Conservation (phyloP, 768 basidiomycete species). For the Floccularia luteovirens region DNA sequence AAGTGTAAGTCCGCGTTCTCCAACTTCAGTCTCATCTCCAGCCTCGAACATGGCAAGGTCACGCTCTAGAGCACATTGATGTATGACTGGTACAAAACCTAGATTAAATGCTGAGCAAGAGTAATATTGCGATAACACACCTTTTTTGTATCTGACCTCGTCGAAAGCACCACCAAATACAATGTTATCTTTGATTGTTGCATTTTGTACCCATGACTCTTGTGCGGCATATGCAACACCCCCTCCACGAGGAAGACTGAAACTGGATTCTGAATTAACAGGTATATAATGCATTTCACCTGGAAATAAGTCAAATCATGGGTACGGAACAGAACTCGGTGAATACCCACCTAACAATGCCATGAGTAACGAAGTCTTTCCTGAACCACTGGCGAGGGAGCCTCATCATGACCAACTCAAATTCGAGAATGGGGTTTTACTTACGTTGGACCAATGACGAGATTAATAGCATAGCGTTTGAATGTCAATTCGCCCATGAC, state of each 20-base stretch:
- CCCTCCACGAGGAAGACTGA: background rate
- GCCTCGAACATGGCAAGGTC: slow-evolving; percentile 63
- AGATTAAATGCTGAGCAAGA: background rate
- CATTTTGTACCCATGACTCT: slow-evolving; percentile 5
- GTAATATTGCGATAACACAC: background rate
- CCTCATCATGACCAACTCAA: background rate
- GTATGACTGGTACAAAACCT: slow-evolving; percentile 30
- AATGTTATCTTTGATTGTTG: slow-evolving; percentile 50
- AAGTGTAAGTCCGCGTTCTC: slow-evolving; percentile 58
- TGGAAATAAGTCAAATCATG: background rate
- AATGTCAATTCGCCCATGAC: slow-evolving; percentile 49
- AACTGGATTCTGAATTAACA: background rate
- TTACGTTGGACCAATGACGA: slow-evolving; percentile 49
- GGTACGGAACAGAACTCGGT: background rate
- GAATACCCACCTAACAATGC: slow-evolving; percentile 10
- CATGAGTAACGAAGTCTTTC: slow-evolving; percentile 40
- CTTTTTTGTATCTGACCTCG: slow-evolving; percentile 60
- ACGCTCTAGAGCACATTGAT: slow-evolving; percentile 63
- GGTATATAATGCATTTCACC: slow-evolving; percentile 5
- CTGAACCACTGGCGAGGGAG: slow-evolving; percentile 38
- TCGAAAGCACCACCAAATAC: slow-evolving; percentile 70
- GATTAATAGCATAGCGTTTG: slow-evolving; percentile 39
- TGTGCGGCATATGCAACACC: slow-evolving; percentile 4
- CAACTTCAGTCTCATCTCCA: slow-evolving; percentile 60
- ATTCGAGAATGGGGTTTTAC: background rate